Conservation (phyloP, 345 rosid genomes). For the Salix exigua region DNA sequence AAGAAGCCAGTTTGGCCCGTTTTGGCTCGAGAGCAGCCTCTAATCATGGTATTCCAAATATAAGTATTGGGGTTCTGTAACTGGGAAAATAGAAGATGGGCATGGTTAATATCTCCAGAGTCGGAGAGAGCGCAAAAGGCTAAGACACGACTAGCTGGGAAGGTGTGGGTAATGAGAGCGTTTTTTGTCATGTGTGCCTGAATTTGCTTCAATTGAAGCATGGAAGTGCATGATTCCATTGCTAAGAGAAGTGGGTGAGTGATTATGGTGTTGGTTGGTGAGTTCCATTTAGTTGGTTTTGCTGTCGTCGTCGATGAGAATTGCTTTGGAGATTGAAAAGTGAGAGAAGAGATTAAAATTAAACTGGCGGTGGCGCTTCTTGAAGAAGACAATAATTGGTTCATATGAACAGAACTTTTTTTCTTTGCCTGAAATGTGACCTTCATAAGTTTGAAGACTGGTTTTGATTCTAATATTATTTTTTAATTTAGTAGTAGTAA, state of each 20-base stretch:
- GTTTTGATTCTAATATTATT: too few relatives aligned
- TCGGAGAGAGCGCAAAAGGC: slow-evolving; percentile 40
- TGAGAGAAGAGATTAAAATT: background rate
- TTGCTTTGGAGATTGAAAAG: background rate
- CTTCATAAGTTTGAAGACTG: background rate
- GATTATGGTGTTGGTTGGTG: slow-evolving; percentile 29
- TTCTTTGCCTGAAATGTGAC: too few relatives aligned
- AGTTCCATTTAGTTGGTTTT: slow-evolving; percentile 34
- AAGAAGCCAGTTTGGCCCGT: slow-evolving; percentile 18
- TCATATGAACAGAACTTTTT: background rate
- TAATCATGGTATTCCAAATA: slow-evolving; percentile 47
- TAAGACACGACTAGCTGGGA: slow-evolving; percentile 41
- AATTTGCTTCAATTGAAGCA: slow-evolving; percentile 39
- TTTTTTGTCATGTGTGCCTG: slow-evolving; percentile 40
- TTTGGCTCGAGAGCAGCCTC: slow-evolving; percentile 28
- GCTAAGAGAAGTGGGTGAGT: slow-evolving; percentile 33
- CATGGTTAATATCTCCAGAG: slow-evolving; percentile 28
- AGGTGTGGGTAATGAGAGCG: slow-evolving; percentile 33
- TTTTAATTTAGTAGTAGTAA: too few relatives aligned
- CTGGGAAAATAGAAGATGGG: slow-evolving; percentile 27
- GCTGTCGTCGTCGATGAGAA: slow-evolving; percentile 15
- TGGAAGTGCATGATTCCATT: slow-evolving; percentile 35
- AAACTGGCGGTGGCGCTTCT: background rate
- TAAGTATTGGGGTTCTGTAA: slow-evolving; percentile 32
- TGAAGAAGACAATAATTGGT: background rate